A percentile compares a stretch with the other conserved stretches of the same genome.
Conservation (phyloP, 768 basidiomycete genomes). For the Trametes punicea region DNA sequence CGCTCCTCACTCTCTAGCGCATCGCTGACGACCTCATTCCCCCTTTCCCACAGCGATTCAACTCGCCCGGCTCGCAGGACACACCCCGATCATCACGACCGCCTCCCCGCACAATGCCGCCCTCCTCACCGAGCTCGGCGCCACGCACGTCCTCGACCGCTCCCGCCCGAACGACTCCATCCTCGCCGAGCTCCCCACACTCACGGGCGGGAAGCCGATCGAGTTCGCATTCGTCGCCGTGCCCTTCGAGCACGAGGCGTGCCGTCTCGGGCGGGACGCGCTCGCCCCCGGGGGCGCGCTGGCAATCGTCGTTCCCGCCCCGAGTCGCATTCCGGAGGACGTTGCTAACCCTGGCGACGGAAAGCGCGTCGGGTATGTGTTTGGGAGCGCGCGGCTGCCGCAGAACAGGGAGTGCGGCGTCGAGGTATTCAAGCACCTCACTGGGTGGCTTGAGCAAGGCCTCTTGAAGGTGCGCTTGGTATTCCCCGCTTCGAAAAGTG, state of each 20-base stretch:
- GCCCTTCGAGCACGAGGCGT: constrained; percentile 21
- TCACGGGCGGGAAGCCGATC: constrained; percentile 23
- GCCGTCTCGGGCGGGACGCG: constrained; percentile 20
- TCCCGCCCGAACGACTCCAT: constrained; percentile 9
- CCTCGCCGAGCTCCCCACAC: constrained; percentile 10
- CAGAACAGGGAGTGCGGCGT: constrained; percentile 6
- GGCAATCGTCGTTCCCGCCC: constrained; percentile 14
- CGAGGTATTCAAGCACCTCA: constrained; percentile 16
- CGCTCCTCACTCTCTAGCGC: neutral
- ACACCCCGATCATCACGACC: constrained; percentile 30
- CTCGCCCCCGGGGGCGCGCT: constrained; percentile 26
- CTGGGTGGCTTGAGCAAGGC: constrained; percentile 16
- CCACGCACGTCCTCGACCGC: constrained; percentile 30
- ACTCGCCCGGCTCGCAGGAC: constrained; percentile 26
- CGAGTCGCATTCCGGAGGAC: constrained; percentile 7
- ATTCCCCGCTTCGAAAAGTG: neutral
- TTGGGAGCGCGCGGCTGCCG: constrained; percentile 14
- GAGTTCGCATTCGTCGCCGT: constrained; percentile 27
- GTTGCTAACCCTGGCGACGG: constrained; percentile 3
- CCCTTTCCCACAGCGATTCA: constrained; percentile 23
- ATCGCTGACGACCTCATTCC: neutral
- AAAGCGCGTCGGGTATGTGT: constrained; percentile 16
- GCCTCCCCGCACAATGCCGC: constrained; percentile 24
- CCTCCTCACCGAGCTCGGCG: constrained; percentile 22
- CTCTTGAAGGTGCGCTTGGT: constrained; percentile 16